Conservation (phyloP, 2,329 filamentous ascomycete genomes). For the Dactylonectria macrodidyma region DNA sequence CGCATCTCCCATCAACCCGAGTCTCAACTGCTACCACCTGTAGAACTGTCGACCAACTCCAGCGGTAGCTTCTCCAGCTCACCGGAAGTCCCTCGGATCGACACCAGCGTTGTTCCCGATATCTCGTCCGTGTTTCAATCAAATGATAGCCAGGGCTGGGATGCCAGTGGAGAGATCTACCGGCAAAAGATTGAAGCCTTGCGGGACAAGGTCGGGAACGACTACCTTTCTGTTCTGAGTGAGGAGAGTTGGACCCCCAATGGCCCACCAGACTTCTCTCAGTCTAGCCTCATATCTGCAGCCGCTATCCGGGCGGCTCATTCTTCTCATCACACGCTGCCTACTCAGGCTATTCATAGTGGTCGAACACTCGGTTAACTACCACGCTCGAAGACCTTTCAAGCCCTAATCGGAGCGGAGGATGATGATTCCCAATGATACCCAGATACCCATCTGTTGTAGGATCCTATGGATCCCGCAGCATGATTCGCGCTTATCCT, state of each 20-base stretch:
- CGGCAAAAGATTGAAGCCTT: conserved; percentile 90
- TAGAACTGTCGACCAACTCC: conserved; percentile 52
- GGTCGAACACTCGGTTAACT: conserved; percentile 65
- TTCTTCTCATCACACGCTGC: conserved; percentile 49
- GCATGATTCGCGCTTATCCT: conserved; percentile 41
- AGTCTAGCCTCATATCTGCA: conserved; percentile 45
- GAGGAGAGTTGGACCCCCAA: conserved; percentile 76
- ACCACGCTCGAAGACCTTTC: conserved; percentile 33
- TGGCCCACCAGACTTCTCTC: conserved; percentile 41
- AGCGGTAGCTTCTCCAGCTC: conserved; percentile 45
- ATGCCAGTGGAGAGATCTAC: conserved; percentile 82
- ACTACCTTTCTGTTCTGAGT: conserved; percentile 88
- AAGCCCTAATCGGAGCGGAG: conserved; percentile 35
- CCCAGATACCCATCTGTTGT: conserved; percentile 46
- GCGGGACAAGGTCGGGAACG: conserved; percentile 86
- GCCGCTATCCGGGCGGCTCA: conserved; percentile 51
- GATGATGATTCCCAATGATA: conserved; percentile 50
- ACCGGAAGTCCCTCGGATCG: conserved; percentile 45
- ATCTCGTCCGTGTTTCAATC: conserved; percentile 38
- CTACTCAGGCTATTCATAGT: conserved; percentile 66
- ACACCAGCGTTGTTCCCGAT: conserved; percentile 42
- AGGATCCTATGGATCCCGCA: conserved; percentile 31
- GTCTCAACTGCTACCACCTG: conserved; percentile 51
- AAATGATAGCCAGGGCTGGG: conserved; percentile 67
- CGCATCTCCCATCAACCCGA: conserved; percentile 61